Conservation (phyloP, 768 basidiomycete species). For the Tricholoma bakamatsutake region DNA sequence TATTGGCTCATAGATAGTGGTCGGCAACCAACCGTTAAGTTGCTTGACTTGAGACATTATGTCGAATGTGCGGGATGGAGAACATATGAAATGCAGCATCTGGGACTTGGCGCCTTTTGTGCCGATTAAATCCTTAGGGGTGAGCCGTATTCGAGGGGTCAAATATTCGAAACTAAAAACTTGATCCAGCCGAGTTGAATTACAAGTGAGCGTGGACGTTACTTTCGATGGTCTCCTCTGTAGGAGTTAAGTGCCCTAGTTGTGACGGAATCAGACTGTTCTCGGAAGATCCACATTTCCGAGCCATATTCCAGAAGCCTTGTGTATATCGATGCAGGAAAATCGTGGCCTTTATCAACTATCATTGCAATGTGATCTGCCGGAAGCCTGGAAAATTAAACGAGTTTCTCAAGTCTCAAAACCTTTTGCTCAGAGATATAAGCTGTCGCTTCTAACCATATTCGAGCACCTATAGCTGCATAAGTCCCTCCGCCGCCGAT, state of each 20-base stretch:
- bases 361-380: conserved; percentile 71
- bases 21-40: conserved; percentile 55
- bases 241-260: conserved; percentile 75
- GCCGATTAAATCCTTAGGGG: conserved; percentile 57
- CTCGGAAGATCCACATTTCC: conserved; percentile 76
- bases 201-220: neutral
- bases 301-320: conserved; percentile 56
- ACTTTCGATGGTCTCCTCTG: conserved; percentile 69
- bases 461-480: conserved; percentile 72
- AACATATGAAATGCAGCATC: conserved; percentile 80
- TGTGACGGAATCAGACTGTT: conserved; percentile 48
- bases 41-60: conserved; percentile 61
- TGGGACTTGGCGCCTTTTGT: conserved; percentile 47
- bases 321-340: conserved; percentile 51
- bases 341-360: conserved; percentile 76
- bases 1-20: conserved; percentile 79
- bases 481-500: conserved; percentile 90
- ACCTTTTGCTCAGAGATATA: neutral
- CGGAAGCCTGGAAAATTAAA: conserved; percentile 47
- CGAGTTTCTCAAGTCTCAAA: neutral
- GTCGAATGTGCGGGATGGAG: conserved; percentile 60
- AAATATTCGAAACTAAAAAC: conserved; percentile 69
- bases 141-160: conserved; percentile 64
- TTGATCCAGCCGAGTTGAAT: neutral
- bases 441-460: conserved; percentile 47